Percentiles rank a stretch among this genome's conserved stretches.
phyloP scores from a whole-genome alignment of 176 grass and related monocot species.

The Hyparrhenia diplandra region DNA sequence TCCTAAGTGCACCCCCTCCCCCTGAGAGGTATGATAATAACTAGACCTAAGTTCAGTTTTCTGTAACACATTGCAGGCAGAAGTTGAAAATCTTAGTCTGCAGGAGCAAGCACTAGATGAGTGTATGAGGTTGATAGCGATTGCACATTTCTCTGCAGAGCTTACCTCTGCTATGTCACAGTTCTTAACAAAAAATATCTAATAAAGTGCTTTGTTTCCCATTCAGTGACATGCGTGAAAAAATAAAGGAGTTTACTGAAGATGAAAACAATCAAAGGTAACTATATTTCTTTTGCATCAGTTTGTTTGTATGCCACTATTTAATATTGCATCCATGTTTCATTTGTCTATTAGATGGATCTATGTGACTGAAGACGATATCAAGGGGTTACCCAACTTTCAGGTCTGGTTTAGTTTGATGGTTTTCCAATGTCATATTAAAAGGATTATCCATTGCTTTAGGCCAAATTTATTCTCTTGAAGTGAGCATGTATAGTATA shows the following conservation, averaged over 20 bases:
- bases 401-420: conserved; percentile 57
- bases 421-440: conserved; percentile 3
- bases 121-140: conserved; percentile 60
- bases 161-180: conserved; percentile 2
- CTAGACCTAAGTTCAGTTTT: conserved; percentile 11
- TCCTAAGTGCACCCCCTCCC: neutral
- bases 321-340: conserved; percentile 17
- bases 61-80: conserved; percentile 51
- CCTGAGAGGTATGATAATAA: neutral
- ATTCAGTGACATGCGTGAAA: conserved; percentile 87
- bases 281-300: conserved; percentile 25
- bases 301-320: neutral
- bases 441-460: neutral
- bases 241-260: conserved; percentile 79
- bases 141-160: conserved; percentile 2
- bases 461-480: conserved; percentile 2
- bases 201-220: conserved; percentile 18
- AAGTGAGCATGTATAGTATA: neutral
- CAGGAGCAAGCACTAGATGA: conserved; percentile 81
- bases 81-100: conserved; percentile 75
- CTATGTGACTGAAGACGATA: conserved; percentile 97
- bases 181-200: conserved; percentile 11
- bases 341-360: conserved; percentile 66
- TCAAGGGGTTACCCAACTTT: conserved; percentile 92
- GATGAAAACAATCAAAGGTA: conserved; percentile 92